Evolutionary conservation across 148 eudicot species (phyloP).

Genomic region (Chenopodium quinoa): DNA sequence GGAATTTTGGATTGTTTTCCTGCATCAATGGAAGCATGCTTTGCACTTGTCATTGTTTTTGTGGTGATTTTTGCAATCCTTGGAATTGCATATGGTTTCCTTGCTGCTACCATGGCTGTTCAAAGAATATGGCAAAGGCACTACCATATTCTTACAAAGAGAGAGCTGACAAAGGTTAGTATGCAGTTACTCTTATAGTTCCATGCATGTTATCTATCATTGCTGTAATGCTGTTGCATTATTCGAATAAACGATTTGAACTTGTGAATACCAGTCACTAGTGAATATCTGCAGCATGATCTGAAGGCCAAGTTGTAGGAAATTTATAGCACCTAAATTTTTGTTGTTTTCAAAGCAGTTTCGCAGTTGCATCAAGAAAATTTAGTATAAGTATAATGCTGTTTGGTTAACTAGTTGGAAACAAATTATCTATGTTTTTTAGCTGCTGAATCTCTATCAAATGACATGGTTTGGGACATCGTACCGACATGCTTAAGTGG

Average conservation of each 20-base stretch:
- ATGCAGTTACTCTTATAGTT: not conserved
- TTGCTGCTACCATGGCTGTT: conserved; percentile 81
- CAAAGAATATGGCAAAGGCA: conserved; percentile 97
- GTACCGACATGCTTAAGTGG: not conserved
- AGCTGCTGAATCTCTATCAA: not conserved
- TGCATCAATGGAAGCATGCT: conserved; percentile 87
- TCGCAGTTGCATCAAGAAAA: not conserved
- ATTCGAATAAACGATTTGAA: not conserved
- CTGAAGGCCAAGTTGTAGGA: not conserved
- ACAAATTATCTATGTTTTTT: not conserved
- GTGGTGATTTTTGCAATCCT: conserved; percentile 84
- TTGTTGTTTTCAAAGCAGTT: not conserved
- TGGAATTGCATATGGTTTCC: conserved; percentile 86
- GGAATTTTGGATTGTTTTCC: conserved; percentile 85
- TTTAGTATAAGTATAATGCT: not conserved
- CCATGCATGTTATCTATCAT: not conserved
- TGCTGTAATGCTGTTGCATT: not conserved
- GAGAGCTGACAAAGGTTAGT: conserved; percentile 83
- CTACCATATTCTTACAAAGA: conserved; percentile 89
- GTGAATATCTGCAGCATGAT: not conserved
- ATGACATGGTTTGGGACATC: not conserved
- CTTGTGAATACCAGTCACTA: not conserved
- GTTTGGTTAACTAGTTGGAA: not conserved
- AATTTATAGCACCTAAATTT: not conserved
- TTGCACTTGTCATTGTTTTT: conserved; percentile 66